Base-by-base conservation (phyloP, 495 filamentous ascomycete genomes). In the Cercophora scortea region DNA sequence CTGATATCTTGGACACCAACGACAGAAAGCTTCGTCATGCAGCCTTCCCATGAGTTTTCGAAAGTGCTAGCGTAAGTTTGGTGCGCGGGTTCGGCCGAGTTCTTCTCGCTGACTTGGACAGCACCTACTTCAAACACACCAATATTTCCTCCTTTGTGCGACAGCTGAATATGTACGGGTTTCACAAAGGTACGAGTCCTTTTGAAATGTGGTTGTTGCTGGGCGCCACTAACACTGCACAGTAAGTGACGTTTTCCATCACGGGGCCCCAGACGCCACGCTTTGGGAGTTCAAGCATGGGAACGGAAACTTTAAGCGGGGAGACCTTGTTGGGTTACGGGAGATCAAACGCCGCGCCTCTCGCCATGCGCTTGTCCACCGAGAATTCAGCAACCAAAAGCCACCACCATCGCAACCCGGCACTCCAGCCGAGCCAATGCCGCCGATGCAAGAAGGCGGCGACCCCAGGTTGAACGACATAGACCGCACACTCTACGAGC, bases 251-350 rank as follows among this genome's bases (percentile, higher is more conserved):
- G 94, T 97, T 18, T 98, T 98, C 66, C 93, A 96, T 64, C 96
- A 89, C 39, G 90, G 94, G 11, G 88, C 85, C n/a, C 90, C 93
- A 4, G 94, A 98, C 61, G 88, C 92, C 46, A 87, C 93, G 5
- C 75, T 98, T 15, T 98, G 93, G 93, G 93, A 98, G 66, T 98
- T 98, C 67, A 98, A 96, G 71, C 93, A 98, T 65, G 93, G 93
- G 46, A 95, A 93, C 66, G 93, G 93, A 33, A 97, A 87, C 67
- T 98, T 98, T 76, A 96, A 91, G 69, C 81, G 90, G 57, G 93
- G 93, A 43, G 93, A 98, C 68, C 72, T 98, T 42, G 83, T 89
- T 46, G 90, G 93, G 42, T 73, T 98, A 48, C 79, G 93, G 39
- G 93, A 98, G 67, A 98, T 98, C 71, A 96, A 96, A 67, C 85